Base-by-base conservation (phyloP, 2,329 filamentous ascomycete species). In the Tolypocladium paradoxum region DNA sequence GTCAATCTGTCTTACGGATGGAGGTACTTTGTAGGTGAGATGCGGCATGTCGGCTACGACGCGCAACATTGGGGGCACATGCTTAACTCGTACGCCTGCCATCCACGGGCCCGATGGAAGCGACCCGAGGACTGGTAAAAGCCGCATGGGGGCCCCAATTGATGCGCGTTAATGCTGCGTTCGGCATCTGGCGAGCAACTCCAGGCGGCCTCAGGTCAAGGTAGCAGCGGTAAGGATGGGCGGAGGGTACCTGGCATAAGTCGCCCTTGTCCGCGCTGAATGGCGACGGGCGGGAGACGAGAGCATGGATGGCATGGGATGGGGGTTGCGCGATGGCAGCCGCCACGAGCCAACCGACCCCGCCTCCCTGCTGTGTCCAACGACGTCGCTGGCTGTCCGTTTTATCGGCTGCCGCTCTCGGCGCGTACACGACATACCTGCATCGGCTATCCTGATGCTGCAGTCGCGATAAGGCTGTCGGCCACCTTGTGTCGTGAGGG, bases 201-300 rank as follows among this genome's bases (percentile, higher is more conserved):
- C 12, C 20, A 35, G 34, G 34, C 34, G 34, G n/a, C 8, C 2
- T 40, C 37, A 24, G 5, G 12, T 40, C 38, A 18, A 27, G 22
- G 38, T 24, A 24, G 40, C 2, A 31, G 35, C 16, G 27, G 22
- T 29, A 56, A 46, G 46, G 20, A 51, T 20, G 29, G 51, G 48
- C 16, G 36, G 49, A 54, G 52, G 53, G 55, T 53, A 49, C 53
- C 54, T 56, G 54, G 43, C 54, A 54, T 54, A 46, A 49, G 43
- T 34, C 54, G n/a, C n/a, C n/a, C n/a, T n/a, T n/a, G n/a, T n/a
- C n/a, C n/a, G n/a, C n/a, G n/a, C n/a, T n/a, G n/a, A n/a, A n/a
- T n/a, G n/a, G n/a, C n/a, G n/a, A n/a, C n/a, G n/a, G n/a, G n/a
- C n/a, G n/a, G n/a, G n/a, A n/a, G n/a, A n/a, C n/a, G n/a, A n/a